phyloP scores from a whole-genome alignment of 2,329 filamentous ascomycete genomes.

The Dendryphion nanum region DNA sequence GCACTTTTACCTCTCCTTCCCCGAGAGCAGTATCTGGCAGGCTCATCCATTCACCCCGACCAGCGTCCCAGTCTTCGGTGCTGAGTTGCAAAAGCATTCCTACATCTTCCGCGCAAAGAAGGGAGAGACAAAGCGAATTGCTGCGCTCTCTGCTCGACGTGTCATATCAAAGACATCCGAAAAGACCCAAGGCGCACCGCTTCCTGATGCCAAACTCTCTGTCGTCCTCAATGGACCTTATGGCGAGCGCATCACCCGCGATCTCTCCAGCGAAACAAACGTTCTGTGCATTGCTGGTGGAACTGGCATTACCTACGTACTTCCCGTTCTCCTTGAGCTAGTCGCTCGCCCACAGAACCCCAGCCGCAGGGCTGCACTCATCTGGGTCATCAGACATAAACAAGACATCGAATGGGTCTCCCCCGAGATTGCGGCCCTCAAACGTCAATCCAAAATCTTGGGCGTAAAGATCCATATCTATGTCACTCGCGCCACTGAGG shows the following conservation, averaged over 20 bases:
- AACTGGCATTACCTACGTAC: constrained; percentile 38
- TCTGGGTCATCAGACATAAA: constrained; percentile 35
- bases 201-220: constrained; percentile 21
- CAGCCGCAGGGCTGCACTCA: constrained; percentile 28
- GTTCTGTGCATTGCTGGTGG: constrained; percentile 37
- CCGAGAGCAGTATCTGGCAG: constrained; percentile 66
- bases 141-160: constrained; percentile 15
- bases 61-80: constrained; percentile 4
- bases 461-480: constrained; percentile 29
- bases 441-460: constrained; percentile 18
- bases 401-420: constrained; percentile 36
- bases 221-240: constrained; percentile 37
- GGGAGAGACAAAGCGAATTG: constrained; percentile 27
- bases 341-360: constrained; percentile 21
- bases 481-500: constrained; percentile 28
- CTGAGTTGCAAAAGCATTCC: constrained; percentile 14
- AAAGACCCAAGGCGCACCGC: neutral
- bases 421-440: constrained; percentile 31
- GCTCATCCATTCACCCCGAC: constrained; percentile 62
- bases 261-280: constrained; percentile 23
- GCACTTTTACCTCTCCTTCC: constrained; percentile 69
- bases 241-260: constrained; percentile 28
- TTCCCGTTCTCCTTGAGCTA: constrained; percentile 33
- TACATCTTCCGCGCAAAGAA: constrained; percentile 29
- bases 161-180: neutral